Conservation (phyloP, 441 rosid genomes). For the Pelargonium hybrid region DNA sequence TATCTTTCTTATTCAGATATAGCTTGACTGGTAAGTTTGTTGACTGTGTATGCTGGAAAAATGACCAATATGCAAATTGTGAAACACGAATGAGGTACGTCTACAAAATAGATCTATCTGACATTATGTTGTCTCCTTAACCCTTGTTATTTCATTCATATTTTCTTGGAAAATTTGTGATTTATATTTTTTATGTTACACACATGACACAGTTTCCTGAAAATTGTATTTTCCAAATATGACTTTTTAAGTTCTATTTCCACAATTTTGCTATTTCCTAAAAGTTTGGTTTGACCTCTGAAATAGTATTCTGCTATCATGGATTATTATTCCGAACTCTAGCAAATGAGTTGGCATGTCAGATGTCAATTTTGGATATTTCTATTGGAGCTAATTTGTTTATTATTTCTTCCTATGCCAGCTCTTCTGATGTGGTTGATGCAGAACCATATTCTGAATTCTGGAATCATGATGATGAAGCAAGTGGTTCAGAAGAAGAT, state of each 20-base stretch:
- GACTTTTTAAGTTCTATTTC: neutral
- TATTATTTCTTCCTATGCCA: slow-evolving; percentile 21
- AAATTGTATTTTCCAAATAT: neutral
- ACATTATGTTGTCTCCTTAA: neutral
- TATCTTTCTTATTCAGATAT: slow-evolving; percentile 2
- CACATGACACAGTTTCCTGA: neutral
- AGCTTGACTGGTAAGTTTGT: neutral
- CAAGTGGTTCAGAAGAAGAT: slow-evolving; percentile 68
- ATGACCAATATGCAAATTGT: neutral
- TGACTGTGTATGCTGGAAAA: neutral
- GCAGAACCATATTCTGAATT: slow-evolving; percentile 61
- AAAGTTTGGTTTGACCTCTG: neutral
- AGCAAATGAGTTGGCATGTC: neutral
- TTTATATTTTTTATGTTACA: neutral
- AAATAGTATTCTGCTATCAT: neutral
- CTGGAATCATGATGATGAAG: slow-evolving; percentile 83
- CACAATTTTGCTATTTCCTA: neutral
- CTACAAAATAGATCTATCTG: neutral
- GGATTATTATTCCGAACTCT: neutral
- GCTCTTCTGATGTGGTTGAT: slow-evolving; percentile 36
- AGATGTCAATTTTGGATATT: neutral
- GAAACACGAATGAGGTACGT: neutral
- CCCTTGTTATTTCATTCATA: neutral
- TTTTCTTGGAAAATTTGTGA: neutral
- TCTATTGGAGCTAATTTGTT: slow-evolving; percentile 16